Base-by-base conservation (phyloP, 768 basidiomycete species). In the Lentinula detonsa region DNA sequence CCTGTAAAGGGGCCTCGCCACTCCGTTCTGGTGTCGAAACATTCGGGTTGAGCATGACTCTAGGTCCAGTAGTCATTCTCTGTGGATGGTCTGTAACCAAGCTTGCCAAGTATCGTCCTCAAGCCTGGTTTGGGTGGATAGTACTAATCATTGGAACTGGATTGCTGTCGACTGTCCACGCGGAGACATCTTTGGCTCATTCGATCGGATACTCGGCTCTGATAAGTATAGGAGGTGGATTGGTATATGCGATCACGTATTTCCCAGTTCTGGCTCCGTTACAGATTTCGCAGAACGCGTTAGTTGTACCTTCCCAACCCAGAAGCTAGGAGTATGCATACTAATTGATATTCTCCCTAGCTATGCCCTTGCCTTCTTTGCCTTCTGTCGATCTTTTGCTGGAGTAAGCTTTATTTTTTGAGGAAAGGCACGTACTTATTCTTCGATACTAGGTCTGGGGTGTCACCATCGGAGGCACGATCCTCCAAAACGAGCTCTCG, bases 221-320 rank as follows among this genome's bases (percentile, higher is more conserved):
- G 13, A 46, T 63, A 18, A 65, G 60, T 13, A 54, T 66, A 13
- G 74, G 72, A 1, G 15, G 65, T 0, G 76, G 75, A 2, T 65
- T 73, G 4, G 69, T 9, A 42, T 67, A 7, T 51, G 55, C 64
- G 33, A 56, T 62, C 11, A 70, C 67, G 0, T 73, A 73, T 56
- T 84, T 81, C 65, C 75, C 82, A 0, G 73, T 84, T 45, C 74
- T 81, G 5, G 79, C 83, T 0, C 78, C 82, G 1, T 64, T 83
- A 1, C 69, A 73, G 0, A 67, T 79, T 4, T 63, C 71, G 0
- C 63, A 71, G 5, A 80, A 76, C 53, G 81, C 80, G 46, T 48
- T 21, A 48, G 46, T 48, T 18, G 21, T n/a, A 21, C 11, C 13
- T 39, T 39, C 37, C 37, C 37, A 39, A 39, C 37, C 13, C 37